These are phyloP conservation scores for Penicillium malachiteum DNA, from an alignment of 495 filamentous ascomycete species.

Conservation along the genomic window DNA sequence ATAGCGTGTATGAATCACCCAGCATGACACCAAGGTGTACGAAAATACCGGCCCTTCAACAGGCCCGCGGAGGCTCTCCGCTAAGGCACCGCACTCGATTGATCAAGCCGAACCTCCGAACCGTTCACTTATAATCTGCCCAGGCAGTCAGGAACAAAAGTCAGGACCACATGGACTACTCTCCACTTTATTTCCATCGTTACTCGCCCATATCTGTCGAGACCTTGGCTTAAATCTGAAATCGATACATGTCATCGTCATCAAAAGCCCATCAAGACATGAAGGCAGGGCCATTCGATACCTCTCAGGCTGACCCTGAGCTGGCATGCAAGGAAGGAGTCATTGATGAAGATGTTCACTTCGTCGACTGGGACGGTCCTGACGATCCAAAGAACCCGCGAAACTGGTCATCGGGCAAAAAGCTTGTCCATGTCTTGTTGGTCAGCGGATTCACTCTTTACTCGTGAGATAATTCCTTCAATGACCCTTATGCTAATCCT, in stretches of 20 bases:
- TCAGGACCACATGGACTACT: too few species aligned
- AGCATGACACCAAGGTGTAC: too few species aligned
- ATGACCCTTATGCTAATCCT: background rate
- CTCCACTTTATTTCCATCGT: too few species aligned
- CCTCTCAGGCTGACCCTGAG: background rate
- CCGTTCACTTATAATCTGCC: background rate
- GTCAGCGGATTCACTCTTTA: constrained; percentile 1
- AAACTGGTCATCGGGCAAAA: background rate
- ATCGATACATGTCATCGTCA: background rate
- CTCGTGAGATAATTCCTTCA: background rate
- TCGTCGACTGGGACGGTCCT: constrained; percentile 2
- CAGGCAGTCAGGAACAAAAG: too few species aligned
- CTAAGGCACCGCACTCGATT: background rate
- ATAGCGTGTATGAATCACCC: too few species aligned
- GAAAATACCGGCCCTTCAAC: background rate
- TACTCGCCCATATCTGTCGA: too few species aligned
- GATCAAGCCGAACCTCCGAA: background rate
- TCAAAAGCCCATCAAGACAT: background rate
- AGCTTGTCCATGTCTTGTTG: background rate
- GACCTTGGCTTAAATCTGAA: background rate
- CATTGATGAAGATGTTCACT: background rate
- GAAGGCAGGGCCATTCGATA: background rate
- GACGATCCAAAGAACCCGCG: constrained; percentile 1
- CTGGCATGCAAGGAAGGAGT: background rate
- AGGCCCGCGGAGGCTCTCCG: background rate